Conservation (phyloP, 2,329 filamentous ascomycete genomes). For the Nigrospora oryzae region DNA sequence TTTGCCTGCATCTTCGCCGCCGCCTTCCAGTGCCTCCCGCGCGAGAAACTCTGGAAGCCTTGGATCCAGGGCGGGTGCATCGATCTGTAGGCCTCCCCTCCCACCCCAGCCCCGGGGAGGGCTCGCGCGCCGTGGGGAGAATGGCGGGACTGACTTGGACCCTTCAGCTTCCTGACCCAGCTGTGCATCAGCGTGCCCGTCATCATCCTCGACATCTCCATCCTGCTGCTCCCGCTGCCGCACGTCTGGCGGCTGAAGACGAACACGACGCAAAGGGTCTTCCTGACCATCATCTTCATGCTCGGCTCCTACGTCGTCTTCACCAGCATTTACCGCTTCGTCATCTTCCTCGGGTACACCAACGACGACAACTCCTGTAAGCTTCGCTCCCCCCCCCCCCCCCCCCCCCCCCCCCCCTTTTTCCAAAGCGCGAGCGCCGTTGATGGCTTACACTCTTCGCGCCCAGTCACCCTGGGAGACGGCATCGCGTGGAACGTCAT, state of each 20-base stretch:
- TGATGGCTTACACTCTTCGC: not conserved
- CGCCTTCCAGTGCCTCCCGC: conserved; percentile 1
- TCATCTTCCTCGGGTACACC: conserved; percentile 1
- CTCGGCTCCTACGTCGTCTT: conserved; percentile 4
- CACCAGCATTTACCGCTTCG: conserved; percentile 2
- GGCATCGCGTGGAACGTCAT: conserved; percentile 3
- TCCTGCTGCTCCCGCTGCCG: conserved; percentile 2
- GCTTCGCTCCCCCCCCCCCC: too few relatives aligned
- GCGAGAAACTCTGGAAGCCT: conserved; percentile 1
- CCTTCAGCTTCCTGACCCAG: not conserved
- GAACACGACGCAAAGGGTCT: conserved; percentile 1
- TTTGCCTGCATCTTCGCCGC: conserved; percentile 1
- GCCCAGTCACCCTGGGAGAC: not conserved
- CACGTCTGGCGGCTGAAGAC: conserved; percentile 4
- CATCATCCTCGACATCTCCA: conserved; percentile 2
- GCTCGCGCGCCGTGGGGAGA: too few relatives aligned
- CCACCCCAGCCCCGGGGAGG: too few relatives aligned
- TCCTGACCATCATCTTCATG: conserved; percentile 2
- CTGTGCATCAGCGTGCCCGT: not conserved
- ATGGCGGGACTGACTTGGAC: too few relatives aligned
- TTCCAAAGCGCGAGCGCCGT: not conserved
- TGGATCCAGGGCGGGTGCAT: conserved; percentile 1
- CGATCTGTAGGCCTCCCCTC: not conserved
- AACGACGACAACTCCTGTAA: conserved; percentile 3
- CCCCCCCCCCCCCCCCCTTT: not conserved